Percentiles rank a stretch among this genome's conserved stretches.
phyloP scores from a whole-genome alignment of 2,329 filamentous ascomycete genomes.

The Aurifilum marmelostoma region DNA sequence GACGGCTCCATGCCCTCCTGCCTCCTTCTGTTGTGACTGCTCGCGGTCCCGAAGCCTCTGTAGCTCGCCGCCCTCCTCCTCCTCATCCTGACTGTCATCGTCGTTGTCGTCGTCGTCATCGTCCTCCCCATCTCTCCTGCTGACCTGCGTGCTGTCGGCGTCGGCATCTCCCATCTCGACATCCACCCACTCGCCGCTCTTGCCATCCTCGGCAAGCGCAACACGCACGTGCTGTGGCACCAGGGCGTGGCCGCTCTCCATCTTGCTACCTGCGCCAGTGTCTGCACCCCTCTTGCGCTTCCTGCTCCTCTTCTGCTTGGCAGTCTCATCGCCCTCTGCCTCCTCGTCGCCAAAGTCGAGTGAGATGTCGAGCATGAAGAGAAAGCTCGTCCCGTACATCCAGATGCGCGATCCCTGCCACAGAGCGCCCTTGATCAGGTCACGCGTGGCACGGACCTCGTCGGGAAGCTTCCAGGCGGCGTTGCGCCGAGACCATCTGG shows the following conservation, averaged over 20 bases:
- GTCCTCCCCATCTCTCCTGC: conserved; percentile 36
- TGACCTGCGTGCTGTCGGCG: conserved; percentile 31
- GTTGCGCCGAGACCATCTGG: conserved; percentile 85
- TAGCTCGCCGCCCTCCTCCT: conserved; percentile 38
- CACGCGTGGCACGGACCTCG: conserved; percentile 73
- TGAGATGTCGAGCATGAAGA: conserved; percentile 89
- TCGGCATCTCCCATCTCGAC: conserved; percentile 40
- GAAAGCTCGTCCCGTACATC: conserved; percentile 83
- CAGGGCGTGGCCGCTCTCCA: conserved; percentile 48
- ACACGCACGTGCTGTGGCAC: conserved; percentile 49
- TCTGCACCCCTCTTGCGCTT: conserved; percentile 60
- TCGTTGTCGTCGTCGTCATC: conserved; percentile 34
- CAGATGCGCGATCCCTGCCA: conserved; percentile 83
- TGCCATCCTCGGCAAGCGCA: conserved; percentile 40
- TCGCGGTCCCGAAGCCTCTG: conserved; percentile 42
- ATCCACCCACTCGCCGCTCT: conserved; percentile 44
- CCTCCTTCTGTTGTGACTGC: conserved; percentile 37
- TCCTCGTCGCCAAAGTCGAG: conserved; percentile 61
- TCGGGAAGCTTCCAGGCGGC: conserved; percentile 73
- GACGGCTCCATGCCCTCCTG: conserved; percentile 37
- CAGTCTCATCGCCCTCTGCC: conserved; percentile 33
- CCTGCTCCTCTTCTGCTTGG: conserved; percentile 43
- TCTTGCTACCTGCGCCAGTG: conserved; percentile 57
- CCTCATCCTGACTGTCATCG: conserved; percentile 46
- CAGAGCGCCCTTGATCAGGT: conserved; percentile 79